phyloP scores from a whole-genome alignment of 2,329 filamentous ascomycete species.

The Paecilomyces sp. region DNA sequence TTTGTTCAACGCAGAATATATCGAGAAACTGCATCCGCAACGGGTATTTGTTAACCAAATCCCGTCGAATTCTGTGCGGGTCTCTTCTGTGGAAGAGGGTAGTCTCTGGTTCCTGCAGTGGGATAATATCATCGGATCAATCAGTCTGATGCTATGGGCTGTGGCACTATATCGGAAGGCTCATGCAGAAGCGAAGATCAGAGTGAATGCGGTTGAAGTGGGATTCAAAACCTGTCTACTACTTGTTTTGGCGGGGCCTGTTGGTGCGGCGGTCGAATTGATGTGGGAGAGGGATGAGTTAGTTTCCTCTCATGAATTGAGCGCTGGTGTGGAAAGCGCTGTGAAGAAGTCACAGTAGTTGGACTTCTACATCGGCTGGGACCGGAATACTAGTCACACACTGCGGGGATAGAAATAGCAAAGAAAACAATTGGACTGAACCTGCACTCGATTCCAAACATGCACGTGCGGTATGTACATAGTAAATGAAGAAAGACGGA shows the following conservation, averaged over 20 bases:
- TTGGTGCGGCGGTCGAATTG: constrained; percentile 37
- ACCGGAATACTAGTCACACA: neutral
- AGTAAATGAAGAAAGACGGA: constrained; percentile 21
- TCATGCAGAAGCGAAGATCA: constrained; percentile 18
- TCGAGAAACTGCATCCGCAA: constrained; percentile 28
- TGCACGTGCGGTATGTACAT: constrained; percentile 29
- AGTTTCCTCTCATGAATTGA: constrained; percentile 19
- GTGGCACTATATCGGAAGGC: constrained; percentile 27
- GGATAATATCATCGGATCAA: constrained; percentile 40
- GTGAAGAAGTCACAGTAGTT: neutral
- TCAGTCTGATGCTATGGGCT: constrained; percentile 40
- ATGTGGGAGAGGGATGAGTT: constrained; percentile 46
- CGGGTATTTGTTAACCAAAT: constrained; percentile 34
- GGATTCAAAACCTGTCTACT: constrained; percentile 28
- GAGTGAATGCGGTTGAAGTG: constrained; percentile 18
- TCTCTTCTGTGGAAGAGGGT: constrained; percentile 32
- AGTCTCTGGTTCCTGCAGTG: constrained; percentile 42
- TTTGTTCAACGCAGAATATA: constrained; percentile 25
- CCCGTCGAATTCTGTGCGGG: constrained; percentile 16
- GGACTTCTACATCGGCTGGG: neutral
- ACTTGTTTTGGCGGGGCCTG: constrained; percentile 35
- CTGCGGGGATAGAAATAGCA: neutral
- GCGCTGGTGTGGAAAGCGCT: neutral
- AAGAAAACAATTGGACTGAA: neutral
- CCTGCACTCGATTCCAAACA: constrained; percentile 1